These are phyloP conservation scores for Cokeromyces recurvatus DNA, from an alignment of 371 early-diverging fungal species.

Conservation along the genomic window DNA sequence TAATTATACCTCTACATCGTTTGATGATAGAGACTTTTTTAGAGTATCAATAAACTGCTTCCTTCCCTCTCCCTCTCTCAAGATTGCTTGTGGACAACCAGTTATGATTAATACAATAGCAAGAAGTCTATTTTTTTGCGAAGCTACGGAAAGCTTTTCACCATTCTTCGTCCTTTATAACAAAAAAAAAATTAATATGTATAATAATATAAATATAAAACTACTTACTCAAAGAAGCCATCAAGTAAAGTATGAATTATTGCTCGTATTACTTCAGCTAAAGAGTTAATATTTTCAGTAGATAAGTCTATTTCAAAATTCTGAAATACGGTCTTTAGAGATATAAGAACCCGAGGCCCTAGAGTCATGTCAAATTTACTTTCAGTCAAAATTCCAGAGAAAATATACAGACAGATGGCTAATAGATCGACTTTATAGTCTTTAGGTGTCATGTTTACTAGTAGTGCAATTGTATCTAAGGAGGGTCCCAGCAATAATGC, in stretches of 20 bases:
- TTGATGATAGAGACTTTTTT: slow-evolving; percentile 19
- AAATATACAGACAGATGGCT: slow-evolving; percentile 41
- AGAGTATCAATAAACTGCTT: slow-evolving; percentile 22
- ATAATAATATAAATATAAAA: not conserved
- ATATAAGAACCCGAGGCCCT: slow-evolving; percentile 39
- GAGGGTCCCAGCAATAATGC: slow-evolving; percentile 26
- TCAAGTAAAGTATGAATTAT: slow-evolving; percentile 31
- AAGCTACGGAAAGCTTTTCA: slow-evolving; percentile 6
- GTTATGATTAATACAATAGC: slow-evolving; percentile 39
- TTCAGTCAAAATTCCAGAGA: slow-evolving; percentile 28
- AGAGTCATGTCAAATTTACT: slow-evolving; percentile 24
- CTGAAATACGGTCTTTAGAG: slow-evolving; percentile 36
- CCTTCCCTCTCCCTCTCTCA: slow-evolving; percentile 21
- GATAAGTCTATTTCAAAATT: slow-evolving; percentile 26
- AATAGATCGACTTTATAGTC: slow-evolving; percentile 40
- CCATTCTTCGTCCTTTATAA: not conserved
- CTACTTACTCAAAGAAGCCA: slow-evolving; percentile 20
- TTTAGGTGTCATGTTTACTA: slow-evolving; percentile 37
- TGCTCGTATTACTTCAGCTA: slow-evolving; percentile 31
- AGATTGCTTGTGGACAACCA: slow-evolving; percentile 36
- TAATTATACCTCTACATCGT: slow-evolving; percentile 24
- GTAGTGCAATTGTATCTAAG: slow-evolving; percentile 38
- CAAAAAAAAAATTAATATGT: no score
- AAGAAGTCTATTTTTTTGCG: slow-evolving; percentile 36
- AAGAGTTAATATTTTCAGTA: slow-evolving; percentile 13